A percentile compares a stretch with the other conserved stretches of the same genome.
These are phyloP conservation scores for Grosmannia huntii DNA, from an alignment of 2,329 filamentous ascomycete species.

Conservation along the genomic window DNA sequence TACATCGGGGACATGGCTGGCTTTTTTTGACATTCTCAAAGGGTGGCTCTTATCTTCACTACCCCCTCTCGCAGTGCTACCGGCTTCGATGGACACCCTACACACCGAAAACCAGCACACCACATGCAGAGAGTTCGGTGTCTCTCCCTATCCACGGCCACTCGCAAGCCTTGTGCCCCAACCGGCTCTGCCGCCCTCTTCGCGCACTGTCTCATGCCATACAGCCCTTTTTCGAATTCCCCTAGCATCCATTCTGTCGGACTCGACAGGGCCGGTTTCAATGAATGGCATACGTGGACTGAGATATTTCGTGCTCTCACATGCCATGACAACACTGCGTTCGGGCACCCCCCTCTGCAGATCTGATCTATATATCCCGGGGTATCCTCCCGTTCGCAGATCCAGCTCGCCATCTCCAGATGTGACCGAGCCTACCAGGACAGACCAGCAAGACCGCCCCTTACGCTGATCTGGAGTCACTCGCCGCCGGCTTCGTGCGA, in stretches of 20 bases:
- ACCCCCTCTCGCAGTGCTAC: background rate
- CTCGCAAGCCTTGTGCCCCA: background rate
- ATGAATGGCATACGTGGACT: background rate
- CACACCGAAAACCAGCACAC: background rate
- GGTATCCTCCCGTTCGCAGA: background rate
- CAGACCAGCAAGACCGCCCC: background rate
- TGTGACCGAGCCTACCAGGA: background rate
- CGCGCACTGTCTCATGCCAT: background rate
- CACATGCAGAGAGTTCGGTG: background rate
- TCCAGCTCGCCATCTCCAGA: background rate
- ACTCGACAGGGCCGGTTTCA: background rate
- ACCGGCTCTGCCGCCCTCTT: background rate
- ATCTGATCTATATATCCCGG: background rate
- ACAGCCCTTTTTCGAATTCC: background rate
- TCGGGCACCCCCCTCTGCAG: background rate
- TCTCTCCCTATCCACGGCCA: background rate
- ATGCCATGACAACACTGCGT: background rate
- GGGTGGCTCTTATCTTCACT: background rate
- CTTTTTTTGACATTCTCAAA: background rate
- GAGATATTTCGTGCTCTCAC: background rate
- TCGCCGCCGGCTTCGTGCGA: background rate
- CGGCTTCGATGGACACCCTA: background rate
- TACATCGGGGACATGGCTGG: background rate
- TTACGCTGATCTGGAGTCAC: background rate
- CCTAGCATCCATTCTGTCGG: background rate